Conservation (phyloP, 441 rosid genomes). For the Erysimum pusillum region DNA sequence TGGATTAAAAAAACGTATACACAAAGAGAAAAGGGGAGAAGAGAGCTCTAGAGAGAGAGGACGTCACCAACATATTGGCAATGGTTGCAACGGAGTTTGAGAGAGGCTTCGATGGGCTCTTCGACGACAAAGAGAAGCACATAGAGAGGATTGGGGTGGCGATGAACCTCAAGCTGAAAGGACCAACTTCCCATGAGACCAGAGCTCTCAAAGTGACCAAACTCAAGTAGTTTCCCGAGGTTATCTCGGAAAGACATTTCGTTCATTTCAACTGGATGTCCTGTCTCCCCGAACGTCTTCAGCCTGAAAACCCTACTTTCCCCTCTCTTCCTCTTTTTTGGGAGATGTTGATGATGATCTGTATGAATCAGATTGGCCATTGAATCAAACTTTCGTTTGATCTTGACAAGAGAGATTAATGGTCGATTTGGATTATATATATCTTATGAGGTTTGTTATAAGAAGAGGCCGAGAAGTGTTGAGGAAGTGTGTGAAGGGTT, state of each 20-base stretch:
- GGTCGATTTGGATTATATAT: constrained; percentile 18
- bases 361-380: constrained; percentile 51
- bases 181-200: constrained; percentile 73
- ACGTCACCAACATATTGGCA: constrained; percentile 86
- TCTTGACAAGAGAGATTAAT: constrained; percentile 14
- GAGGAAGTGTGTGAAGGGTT: constrained; percentile 42
- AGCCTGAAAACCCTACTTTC: constrained; percentile 75
- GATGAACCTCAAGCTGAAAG: constrained; percentile 83
- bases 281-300: constrained; percentile 75
- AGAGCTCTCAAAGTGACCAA: constrained; percentile 65
- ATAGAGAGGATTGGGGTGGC: constrained; percentile 73
- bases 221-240: constrained; percentile 66
- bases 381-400: constrained; percentile 26
- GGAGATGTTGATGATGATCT: constrained; percentile 35
- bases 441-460: constrained; percentile 31
- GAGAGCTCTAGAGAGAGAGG: constrained; percentile 39
- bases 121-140: constrained; percentile 72
- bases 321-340: constrained; percentile 80
- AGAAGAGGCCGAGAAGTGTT: constrained; percentile 38
- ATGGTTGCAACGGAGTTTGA: constrained; percentile 69
- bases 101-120: constrained; percentile 66
- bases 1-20: neutral
- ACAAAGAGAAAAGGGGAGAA: neutral
- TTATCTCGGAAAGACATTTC: constrained; percentile 74
- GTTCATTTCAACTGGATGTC: constrained; percentile 70